Evolutionary conservation across 176 grass and related monocot species (phyloP), one percentile per base, ranked within the genome.

Genomic region (Secale cereale): DNA sequence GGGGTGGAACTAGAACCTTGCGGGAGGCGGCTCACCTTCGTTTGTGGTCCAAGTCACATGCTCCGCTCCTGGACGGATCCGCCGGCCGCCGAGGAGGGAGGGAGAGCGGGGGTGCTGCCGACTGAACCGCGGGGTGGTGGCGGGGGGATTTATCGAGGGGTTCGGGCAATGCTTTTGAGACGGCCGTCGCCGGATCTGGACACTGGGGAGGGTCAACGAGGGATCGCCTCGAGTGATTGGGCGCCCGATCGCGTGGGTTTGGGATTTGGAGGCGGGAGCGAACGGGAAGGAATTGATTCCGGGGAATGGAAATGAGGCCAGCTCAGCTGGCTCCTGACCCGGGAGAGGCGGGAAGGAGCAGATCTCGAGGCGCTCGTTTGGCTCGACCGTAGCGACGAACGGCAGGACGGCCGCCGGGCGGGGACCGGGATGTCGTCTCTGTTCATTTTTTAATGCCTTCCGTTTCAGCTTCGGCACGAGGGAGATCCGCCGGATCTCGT

Each of bases 111-210:
- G 57, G 0, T 17, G 63, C 63, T 66, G 63, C 0, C 63, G 63
- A 32, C 63, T 66, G 32, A 25, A 25, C 19, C 26, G 32, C 26
- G 5, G 82, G 5, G 23, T 33, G 65, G 22, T 3, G 8, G 26
- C 16, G 25, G 13, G 15, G 15, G 10, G 69, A 69, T 84, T 84
- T 87, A 87, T 69, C 61, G 45, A 36, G 57, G 85, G 33, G 74
- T 27, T 27, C 0, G 13, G n/a, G 36, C 16, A 54, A 64, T 84
- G 57, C 41, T 85, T 85, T 62, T 43, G 36, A 28, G 16, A 5
- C 36, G 29, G 50, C 2, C 12, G 45, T 45, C 54, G 78, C 41
- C 74, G 68, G 88, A 87, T 87, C 84, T 79, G 29, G 25, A 50
- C 69, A 60, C 46, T 2, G 0, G 10, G 22, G 59, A 40, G 60